phyloP scores from a whole-genome alignment of 305 asterid species.

The Petunia hybrid region DNA sequence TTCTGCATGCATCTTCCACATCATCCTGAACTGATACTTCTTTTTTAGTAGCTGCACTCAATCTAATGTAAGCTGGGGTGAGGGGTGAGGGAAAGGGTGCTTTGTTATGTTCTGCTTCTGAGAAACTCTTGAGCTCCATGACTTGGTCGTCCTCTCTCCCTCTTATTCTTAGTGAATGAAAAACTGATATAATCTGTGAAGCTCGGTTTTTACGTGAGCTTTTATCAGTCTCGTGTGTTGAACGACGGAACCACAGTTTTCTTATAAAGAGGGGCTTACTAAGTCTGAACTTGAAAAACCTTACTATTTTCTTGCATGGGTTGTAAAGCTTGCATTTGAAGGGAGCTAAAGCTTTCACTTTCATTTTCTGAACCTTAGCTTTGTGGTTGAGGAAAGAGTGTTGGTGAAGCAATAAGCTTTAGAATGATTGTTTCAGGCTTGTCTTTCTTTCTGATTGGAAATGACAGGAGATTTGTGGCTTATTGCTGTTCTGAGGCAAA shows the following conservation, averaged over 20 bases:
- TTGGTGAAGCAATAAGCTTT: conserved; percentile 33
- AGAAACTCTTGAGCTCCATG: conserved; percentile 53
- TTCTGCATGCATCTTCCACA: conserved; percentile 65
- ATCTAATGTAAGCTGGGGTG: conserved; percentile 55
- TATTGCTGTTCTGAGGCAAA: conserved; percentile 23
- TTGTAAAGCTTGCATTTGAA: conserved; percentile 50
- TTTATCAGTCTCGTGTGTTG: conserved; percentile 28
- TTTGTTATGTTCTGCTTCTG: conserved; percentile 37
- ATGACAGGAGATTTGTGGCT: background rate
- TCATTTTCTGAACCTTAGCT: conserved; percentile 35
- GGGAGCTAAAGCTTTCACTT: conserved; percentile 35
- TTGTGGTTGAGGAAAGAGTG: conserved; percentile 36
- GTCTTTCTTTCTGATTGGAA: conserved; percentile 21
- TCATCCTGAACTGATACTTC: conserved; percentile 39
- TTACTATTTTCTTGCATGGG: conserved; percentile 50
- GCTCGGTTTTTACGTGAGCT: conserved; percentile 36
- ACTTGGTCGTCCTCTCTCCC: conserved; percentile 45
- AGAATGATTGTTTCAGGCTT: conserved; percentile 8
- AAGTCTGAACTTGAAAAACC: conserved; percentile 47
- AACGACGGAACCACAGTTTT: conserved; percentile 32
- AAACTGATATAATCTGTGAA: conserved; percentile 41
- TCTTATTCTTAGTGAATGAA: conserved; percentile 38
- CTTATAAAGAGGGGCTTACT: conserved; percentile 47
- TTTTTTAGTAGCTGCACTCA: conserved; percentile 34
- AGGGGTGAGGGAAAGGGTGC: conserved; percentile 59